phyloP scores from a whole-genome alignment of 2,329 filamentous ascomycete genomes.

The Plenodomus biglobosus region DNA sequence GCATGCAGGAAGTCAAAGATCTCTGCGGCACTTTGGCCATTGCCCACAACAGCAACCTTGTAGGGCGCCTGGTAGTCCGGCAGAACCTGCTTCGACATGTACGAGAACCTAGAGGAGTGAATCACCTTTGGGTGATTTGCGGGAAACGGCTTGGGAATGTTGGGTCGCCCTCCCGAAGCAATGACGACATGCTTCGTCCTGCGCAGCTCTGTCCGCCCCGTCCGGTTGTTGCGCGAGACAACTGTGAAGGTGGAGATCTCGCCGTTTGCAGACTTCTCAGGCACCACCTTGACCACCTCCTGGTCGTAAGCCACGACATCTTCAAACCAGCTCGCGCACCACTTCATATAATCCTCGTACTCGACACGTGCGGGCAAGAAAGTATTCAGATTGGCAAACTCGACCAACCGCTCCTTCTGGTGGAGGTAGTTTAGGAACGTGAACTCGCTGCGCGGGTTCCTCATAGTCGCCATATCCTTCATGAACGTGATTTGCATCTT shows the following conservation, averaged over 20 bases:
- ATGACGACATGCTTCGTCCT: conserved; percentile 70
- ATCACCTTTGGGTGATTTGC: conserved; percentile 71
- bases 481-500: conserved; percentile 98
- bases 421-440: conserved; percentile 96
- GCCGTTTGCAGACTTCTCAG: conserved; percentile 55
- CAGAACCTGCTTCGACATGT: conserved; percentile 62
- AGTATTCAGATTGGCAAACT: conserved; percentile 88
- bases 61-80: conserved; percentile 60
- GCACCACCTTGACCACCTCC: conserved; percentile 72
- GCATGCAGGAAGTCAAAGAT: conserved; percentile 88
- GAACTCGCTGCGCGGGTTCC: conserved; percentile 86
- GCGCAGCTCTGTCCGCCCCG: conserved; percentile 57
- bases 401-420: conserved; percentile 74
- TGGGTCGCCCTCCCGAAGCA: conserved; percentile 67
- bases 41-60: conserved; percentile 81
- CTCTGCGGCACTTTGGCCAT: conserved; percentile 90
- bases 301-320: conserved; percentile 73
- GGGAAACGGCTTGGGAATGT: conserved; percentile 70
- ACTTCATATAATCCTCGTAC: conserved; percentile 93
- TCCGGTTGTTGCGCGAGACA: conserved; percentile 62
- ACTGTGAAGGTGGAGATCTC: conserved; percentile 68
- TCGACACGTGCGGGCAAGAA: conserved; percentile 84
- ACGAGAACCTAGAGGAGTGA: conserved; percentile 85
- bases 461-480: conserved; percentile 89
- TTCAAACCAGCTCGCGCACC: conserved; percentile 82